Evolutionary conservation across 2,329 filamentous ascomycete species (phyloP).

Genomic region (Allantophomopsis cytisporea): DNA sequence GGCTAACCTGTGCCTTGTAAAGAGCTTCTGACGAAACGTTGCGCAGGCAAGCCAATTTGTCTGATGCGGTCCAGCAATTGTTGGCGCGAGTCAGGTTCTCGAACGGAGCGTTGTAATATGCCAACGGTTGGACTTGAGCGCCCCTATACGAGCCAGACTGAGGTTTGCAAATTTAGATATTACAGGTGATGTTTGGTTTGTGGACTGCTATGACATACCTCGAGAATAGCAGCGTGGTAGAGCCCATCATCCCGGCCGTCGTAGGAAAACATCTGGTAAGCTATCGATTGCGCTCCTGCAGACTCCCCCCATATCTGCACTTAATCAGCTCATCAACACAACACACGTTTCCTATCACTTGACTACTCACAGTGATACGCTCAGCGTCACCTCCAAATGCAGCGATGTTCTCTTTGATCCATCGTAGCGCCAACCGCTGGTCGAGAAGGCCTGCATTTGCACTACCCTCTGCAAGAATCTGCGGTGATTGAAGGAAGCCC

Average conservation of each 20-base stretch:
- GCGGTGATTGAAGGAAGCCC: conserved; percentile 47
- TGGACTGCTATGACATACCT: conserved; percentile 27
- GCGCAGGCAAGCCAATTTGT: conserved; percentile 11
- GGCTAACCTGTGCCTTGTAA: conserved; percentile 5
- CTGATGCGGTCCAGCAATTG: conserved; percentile 7
- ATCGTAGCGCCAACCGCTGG: conserved; percentile 40
- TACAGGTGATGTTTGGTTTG: too few relatives aligned
- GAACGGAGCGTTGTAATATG: conserved; percentile 19
- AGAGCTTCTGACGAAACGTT: conserved; percentile 7
- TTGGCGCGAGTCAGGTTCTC: conserved; percentile 21
- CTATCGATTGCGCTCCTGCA: conserved; percentile 29
- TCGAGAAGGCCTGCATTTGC: conserved; percentile 51
- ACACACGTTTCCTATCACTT: too few relatives aligned
- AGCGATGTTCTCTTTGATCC: conserved; percentile 42
- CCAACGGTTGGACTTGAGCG: conserved; percentile 10
- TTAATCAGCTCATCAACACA: too few relatives aligned
- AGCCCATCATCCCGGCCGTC: conserved; percentile 38
- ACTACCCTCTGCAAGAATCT: conserved; percentile 34
- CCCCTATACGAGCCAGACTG: conserved; percentile 5
- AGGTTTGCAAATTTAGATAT: too few relatives aligned
- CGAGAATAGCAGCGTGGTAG: conserved; percentile 37
- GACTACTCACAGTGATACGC: conserved; percentile 15
- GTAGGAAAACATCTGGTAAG: conserved; percentile 38
- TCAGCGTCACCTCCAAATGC: conserved; percentile 27
- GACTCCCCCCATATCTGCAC: conserved; percentile 23